These are phyloP conservation scores for Naganishia sp. DNA, from an alignment of 1,284 basidiomycete genomes.

Conservation along the genomic window DNA sequence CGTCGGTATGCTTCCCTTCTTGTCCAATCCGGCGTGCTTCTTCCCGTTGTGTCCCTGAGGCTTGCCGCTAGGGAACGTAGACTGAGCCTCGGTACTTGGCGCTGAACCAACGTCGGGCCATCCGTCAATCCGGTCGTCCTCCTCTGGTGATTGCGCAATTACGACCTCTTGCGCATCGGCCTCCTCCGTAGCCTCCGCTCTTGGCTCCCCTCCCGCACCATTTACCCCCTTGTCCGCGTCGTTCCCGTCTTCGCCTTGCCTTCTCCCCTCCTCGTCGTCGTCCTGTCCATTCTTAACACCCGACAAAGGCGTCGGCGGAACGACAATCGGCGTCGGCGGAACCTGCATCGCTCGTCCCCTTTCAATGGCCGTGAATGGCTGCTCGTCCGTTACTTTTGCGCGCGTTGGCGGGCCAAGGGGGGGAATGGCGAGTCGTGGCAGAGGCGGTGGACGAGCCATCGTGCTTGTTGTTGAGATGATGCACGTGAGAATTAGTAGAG, in stretches of 20 bases:
- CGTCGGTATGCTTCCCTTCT: neutral
- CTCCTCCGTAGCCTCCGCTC: neutral
- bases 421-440: slow-evolving; percentile 11
- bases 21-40: neutral
- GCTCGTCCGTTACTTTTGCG: neutral
- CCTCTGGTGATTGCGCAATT: slow-evolving; percentile 7
- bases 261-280: neutral
- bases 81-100: neutral
- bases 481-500: no score
- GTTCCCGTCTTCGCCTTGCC: neutral
- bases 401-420: neutral
- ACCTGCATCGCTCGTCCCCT: slow-evolving; percentile 14
- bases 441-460: slow-evolving; percentile 19
- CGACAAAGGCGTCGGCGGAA: slow-evolving; percentile 17
- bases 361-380: slow-evolving; percentile 13
- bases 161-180: neutral
- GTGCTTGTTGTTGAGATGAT: neutral
- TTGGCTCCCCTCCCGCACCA: neutral
- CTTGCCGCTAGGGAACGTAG: neutral
- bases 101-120: neutral
- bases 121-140: neutral
- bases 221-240: neutral
- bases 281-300: neutral
- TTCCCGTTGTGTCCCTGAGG: neutral
- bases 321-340: slow-evolving; percentile 17